phyloP scores from a whole-genome alignment of 1,139 yeast genomes.

The Yamadazyma diddensiae region DNA sequence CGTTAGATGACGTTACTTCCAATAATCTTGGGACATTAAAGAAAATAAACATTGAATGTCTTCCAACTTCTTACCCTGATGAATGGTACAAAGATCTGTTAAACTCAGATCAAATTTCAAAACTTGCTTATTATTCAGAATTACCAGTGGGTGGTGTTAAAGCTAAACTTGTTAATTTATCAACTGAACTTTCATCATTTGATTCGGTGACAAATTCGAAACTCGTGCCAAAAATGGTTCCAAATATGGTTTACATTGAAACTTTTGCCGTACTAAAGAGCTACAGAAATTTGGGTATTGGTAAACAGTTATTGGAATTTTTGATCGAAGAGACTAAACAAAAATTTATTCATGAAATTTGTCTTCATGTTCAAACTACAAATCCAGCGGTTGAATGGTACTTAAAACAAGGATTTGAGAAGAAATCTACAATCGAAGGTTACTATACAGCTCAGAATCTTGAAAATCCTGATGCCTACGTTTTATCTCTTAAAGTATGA shows the following conservation, averaged over 20 bases:
- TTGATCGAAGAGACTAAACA: slow-evolving; percentile 52
- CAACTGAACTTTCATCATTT: slow-evolving; percentile 21
- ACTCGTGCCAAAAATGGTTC: slow-evolving; percentile 33
- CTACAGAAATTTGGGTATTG: slow-evolving; percentile 62
- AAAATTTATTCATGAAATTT: slow-evolving; percentile 53
- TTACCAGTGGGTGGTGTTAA: slow-evolving; percentile 72
- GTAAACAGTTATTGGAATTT: slow-evolving; percentile 53
- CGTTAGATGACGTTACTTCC: slow-evolving; percentile 54
- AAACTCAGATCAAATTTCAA: slow-evolving; percentile 31
- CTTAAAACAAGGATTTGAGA: slow-evolving; percentile 47
- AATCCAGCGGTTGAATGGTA: slow-evolving; percentile 58
- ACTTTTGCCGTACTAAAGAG: slow-evolving; percentile 62
- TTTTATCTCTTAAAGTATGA: slow-evolving; percentile 29
- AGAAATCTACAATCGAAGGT: slow-evolving; percentile 36
- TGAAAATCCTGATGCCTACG: slow-evolving; percentile 44
- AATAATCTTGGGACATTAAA: slow-evolving; percentile 55
- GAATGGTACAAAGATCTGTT: slow-evolving; percentile 44
- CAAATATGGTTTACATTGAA: slow-evolving; percentile 60
- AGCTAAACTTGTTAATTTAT: slow-evolving; percentile 42
- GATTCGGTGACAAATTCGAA: slow-evolving; percentile 22
- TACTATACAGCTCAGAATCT: slow-evolving; percentile 53
- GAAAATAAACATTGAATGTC: slow-evolving; percentile 42
- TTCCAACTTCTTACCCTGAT: slow-evolving; percentile 44
- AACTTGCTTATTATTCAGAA: slow-evolving; percentile 56
- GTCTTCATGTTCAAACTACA: slow-evolving; percentile 57